Evolutionary conservation across 1,284 basidiomycete species (phyloP).

Genomic region (Ganoderma meredithae): DNA sequence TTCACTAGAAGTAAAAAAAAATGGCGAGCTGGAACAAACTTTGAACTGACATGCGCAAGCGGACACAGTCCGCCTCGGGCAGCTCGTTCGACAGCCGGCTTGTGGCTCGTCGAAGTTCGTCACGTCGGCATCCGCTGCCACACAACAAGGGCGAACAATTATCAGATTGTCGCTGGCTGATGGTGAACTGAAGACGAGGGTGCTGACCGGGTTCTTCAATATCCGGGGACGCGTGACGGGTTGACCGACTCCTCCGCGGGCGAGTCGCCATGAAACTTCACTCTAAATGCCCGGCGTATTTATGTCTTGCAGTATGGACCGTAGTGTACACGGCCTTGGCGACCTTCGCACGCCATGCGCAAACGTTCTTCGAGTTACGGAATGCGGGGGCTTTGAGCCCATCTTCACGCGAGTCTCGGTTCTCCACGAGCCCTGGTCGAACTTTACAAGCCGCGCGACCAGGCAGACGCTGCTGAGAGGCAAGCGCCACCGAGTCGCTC

Average conservation of each 20-base stretch:
- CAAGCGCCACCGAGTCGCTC: background rate
- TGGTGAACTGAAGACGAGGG: background rate
- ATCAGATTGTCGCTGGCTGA: background rate
- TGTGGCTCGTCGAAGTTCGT: background rate
- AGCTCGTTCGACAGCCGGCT: background rate
- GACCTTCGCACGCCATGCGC: background rate
- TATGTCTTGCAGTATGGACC: background rate
- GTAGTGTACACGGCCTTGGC: background rate
- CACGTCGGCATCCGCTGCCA: background rate
- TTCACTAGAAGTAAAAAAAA: background rate
- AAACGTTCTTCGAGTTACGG: background rate
- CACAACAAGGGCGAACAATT: background rate
- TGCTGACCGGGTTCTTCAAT: background rate
- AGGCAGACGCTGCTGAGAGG: background rate
- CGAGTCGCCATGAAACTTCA: background rate
- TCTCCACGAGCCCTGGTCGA: background rate
- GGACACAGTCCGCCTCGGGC: background rate
- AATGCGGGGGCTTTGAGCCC: background rate
- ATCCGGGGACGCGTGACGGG: background rate
- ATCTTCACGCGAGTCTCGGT: background rate
- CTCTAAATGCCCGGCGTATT: background rate
- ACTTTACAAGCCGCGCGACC: background rate
- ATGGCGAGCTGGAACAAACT: background rate
- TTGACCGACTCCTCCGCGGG: background rate
- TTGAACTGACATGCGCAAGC: background rate